Evolutionary conservation across 306 rosid species (phyloP), one percentile per base, ranked within the genome.

Genomic region (Ziziphus jujuba): DNA sequence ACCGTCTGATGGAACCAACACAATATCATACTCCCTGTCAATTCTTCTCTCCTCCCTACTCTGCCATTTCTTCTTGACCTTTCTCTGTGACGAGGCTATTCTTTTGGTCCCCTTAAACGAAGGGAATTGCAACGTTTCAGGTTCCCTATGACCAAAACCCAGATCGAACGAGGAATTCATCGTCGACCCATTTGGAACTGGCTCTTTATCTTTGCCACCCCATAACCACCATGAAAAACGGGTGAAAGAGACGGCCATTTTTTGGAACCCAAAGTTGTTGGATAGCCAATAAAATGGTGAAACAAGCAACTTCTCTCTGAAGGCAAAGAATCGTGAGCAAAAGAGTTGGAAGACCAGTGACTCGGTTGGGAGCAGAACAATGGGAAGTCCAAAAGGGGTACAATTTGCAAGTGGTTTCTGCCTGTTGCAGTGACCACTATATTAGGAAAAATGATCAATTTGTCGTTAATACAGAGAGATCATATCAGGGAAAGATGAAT

Each of bases 1-100:
- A 67, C 87, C 96, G 70, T 85, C 96, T 14, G 98, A 84, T 66
- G 95, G 84, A 23, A 92, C 98, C 83, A 92, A 48, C 25, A 89
- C 97, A 62, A 86, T 72, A 77, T 92, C 98, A 64, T 69, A 83
- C 74, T 92, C 98, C 77, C 77, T 77, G 45, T 86, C 96, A 68
- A 85, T 60, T 66, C 83, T 87, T 50, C 84, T 84, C 76, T 86
- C 88, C 49, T 89, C 92, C 72, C 89, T 87, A 74, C 87, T 85
- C 75, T 60, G 81, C 98, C 92, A 84, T 75, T 87, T 87, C 80
- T 72, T 62, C 63, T 76, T 84, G 19, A 74, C 81, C 84, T 78
- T 87, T 82, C 86, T 74, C 0, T 72, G 72, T 3, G 92, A 70
- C 4, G 87, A 82, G 34, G 84, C 75, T 33, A 81, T 57, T 58